Base-by-base conservation (phyloP, 495 filamentous ascomycete genomes). In the Bathelium albidoporum region DNA sequence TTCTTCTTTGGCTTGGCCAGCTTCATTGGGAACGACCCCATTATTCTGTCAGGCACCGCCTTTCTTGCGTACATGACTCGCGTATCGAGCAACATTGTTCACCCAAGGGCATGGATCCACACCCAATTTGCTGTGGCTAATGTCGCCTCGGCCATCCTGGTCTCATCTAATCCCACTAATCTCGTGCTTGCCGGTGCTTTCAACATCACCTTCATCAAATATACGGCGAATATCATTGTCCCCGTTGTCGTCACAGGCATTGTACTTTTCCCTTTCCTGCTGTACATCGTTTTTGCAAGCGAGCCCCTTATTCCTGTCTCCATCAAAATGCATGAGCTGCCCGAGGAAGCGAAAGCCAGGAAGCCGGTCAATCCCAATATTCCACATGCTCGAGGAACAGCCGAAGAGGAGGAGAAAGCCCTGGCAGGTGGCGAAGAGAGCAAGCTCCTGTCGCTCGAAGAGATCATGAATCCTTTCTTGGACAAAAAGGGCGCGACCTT, bases 11-110 rank as follows among this genome's bases (percentile, higher is more conserved):
- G 61, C n/a, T 67, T 88, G n/a, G 81, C 83, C 34, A 82, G 72
- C 64, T 85, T 83, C 71, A 85, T 87, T 49, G 85, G 85, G 22
- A 88, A 88, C 65, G 85, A 88, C 63, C 85, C 85, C 11, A 83
- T 88, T 66, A 87, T 88, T 55, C 66, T 88, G 18, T 86, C 84
- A 2, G 85, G 85, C 10, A 88, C 85, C 10, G 79, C 85, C 9
- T 88, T 88, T 62, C 78, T 88, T 2, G 83, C 85, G 2, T 88
- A 88, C 67, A 87, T 88, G 85, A 87, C 84, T 14, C 74, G 84
- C 12, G 85, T 87, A 0, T 86, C 84, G 2, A 83, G 80, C 75
- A 87, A 87, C 68, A 88, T 88, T 66, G 71, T 79, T 4, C 80
- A 86, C 60, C 85, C 85, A 1, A 73, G 82, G 62, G 85, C 85